These are phyloP conservation scores for Suillus tomentosus DNA, from an alignment of 768 basidiomycete genomes.

Conservation along the genomic window DNA sequence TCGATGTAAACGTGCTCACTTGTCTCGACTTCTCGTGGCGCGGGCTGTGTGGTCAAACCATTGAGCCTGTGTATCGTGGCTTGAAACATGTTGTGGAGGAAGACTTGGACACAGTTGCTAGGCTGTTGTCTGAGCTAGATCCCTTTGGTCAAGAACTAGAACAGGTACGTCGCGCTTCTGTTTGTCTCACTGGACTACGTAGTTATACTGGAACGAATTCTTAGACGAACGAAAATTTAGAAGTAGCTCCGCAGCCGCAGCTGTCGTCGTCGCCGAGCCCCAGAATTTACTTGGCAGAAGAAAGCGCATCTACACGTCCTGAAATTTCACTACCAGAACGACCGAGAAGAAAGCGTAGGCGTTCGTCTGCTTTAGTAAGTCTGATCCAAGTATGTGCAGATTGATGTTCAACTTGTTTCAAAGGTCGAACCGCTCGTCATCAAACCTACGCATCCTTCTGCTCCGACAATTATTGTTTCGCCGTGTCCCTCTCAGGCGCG, in stretches of 20 bases:
- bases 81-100: slow-evolving; percentile 37
- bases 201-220: not conserved
- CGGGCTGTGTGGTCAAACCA: slow-evolving; percentile 30
- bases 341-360: slow-evolving; percentile 19
- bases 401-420: not conserved
- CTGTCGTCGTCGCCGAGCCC: not conserved
- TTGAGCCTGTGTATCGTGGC: slow-evolving; percentile 37
- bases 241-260: slow-evolving; percentile 4
- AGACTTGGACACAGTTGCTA: slow-evolving; percentile 45
- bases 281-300: not conserved
- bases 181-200: not conserved
- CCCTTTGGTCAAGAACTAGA: slow-evolving; percentile 19
- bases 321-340: slow-evolving; percentile 9
- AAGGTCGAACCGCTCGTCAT: slow-evolving; percentile 33
- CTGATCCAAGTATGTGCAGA: not conserved
- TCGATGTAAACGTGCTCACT: slow-evolving; percentile 18
- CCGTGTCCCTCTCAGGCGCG: slow-evolving; percentile 43
- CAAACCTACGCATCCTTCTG: slow-evolving; percentile 35
- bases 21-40: slow-evolving; percentile 27
- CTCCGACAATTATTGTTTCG: slow-evolving; percentile 55
- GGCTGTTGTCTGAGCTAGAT: slow-evolving; percentile 45
- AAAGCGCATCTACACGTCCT: not conserved
- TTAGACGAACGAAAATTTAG: not conserved
- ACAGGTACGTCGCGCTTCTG: slow-evolving; percentile 17
- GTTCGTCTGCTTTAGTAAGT: slow-evolving; percentile 17